Evolutionary conservation across 2,329 filamentous ascomycete genomes (phyloP), one percentile per base, ranked within the genome.

Genomic region (Talaromyces islandicus): DNA sequence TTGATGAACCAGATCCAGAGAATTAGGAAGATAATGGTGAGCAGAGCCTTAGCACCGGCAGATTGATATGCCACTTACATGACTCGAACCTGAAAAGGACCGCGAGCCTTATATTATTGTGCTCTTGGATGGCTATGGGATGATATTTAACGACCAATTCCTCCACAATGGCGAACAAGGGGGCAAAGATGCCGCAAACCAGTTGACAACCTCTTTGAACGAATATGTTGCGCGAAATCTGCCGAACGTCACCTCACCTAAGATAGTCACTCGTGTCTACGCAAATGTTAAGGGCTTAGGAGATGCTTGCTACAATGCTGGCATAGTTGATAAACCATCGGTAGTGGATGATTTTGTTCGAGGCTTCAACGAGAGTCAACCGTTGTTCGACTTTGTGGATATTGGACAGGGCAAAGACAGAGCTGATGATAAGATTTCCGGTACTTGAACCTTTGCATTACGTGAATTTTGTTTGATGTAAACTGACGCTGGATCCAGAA

Each of bases 91-190:
- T n/a, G 19, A 10, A 35, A 64, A 81, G 79, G 77, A 81, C 56
- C 78, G 79, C 57, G 80, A 84, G 69, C 78, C 81, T 4, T 85
- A 82, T 64, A 74, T 85, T 46, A 69, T 83, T 17, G 74, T 83
- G 32, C 72, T 85, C 38, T 75, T 85, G 54, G 83, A 85, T 64
- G 83, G 81, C 46, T 81, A 84, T 64, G 80, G 78, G 51, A 79
- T 83, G 70, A 77, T 85, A 63, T 85, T 85, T 65, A 72, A 75
- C 51, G 79, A 84, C 58, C 73, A 81, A 19, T 77, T 80, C 57
- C 60, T 84, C 54, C 73, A 75, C 54, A 73, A 75, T 53, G 83
- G 81, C 32, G 80, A 81, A 70, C 67, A 75, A 57, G 83, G 83
- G 57, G 83, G 83, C 21, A 79, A 75, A 61, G 76, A 75, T 63